These are phyloP conservation scores for Ganoderma multipileum DNA, from an alignment of 1,284 basidiomycete genomes.

Conservation along the genomic window DNA sequence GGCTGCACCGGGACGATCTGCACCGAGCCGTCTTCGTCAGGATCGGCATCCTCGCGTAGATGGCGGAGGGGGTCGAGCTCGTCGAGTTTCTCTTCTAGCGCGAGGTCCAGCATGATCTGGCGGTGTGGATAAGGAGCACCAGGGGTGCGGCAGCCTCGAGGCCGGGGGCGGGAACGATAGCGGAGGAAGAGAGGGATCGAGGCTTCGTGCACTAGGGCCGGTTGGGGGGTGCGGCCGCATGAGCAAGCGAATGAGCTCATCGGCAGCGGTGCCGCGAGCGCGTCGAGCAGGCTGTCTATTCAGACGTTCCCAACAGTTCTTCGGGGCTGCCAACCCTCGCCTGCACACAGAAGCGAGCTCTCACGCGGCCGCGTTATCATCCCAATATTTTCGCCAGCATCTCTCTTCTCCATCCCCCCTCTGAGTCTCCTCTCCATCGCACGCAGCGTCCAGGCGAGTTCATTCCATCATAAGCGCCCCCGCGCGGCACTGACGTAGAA, in stretches of 20 bases:
- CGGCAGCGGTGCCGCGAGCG: conserved; percentile 1
- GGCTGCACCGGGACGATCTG: conserved; percentile 63
- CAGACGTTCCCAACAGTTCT: background rate
- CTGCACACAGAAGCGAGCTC: conserved; percentile 15
- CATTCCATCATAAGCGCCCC: background rate
- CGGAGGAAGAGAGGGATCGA: conserved; percentile 12
- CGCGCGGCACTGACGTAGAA: background rate
- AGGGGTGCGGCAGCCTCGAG: conserved; percentile 17
- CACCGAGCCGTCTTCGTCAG: conserved; percentile 41
- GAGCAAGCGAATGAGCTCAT: conserved; percentile 14
- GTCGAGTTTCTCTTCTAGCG: conserved; percentile 63
- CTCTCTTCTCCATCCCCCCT: conserved; percentile 23
- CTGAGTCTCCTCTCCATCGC: conserved; percentile 21
- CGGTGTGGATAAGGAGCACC: background rate
- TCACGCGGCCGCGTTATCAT: conserved; percentile 28
- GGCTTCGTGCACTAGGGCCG: conserved; percentile 8
- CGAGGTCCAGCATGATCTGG: conserved; percentile 35
- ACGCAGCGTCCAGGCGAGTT: conserved; percentile 23
- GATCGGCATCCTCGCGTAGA: conserved; percentile 52
- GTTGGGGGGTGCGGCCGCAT: conserved; percentile 16
- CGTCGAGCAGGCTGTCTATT: background rate
- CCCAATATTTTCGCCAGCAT: background rate
- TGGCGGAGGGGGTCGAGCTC: conserved; percentile 68
- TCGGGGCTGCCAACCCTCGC: conserved; percentile 22
- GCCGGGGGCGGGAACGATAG: conserved; percentile 8